Percentiles rank a stretch among this genome's conserved stretches.
Evolutionary conservation across 108 stramenopile species (phyloP).

Genomic region (Epipyxis sp.): DNA sequence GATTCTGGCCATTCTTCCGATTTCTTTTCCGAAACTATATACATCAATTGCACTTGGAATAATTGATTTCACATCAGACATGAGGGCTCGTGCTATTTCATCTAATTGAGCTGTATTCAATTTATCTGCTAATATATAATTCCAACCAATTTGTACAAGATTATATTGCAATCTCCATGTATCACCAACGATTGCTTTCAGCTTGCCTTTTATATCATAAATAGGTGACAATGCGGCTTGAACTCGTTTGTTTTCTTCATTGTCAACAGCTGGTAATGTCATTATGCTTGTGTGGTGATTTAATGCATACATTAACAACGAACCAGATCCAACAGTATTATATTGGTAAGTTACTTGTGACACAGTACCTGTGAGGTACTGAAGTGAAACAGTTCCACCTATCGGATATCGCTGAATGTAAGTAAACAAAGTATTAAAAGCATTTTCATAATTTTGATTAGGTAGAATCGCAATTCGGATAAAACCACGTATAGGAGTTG

Average conservation of each 20-base stretch:
- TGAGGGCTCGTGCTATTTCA: background rate
- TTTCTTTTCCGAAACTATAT: constrained; percentile 36
- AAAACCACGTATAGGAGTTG: background rate
- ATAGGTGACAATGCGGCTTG: background rate
- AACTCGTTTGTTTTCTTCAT: background rate
- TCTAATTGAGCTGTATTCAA: constrained; percentile 4
- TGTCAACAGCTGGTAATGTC: background rate
- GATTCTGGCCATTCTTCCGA: constrained; percentile 40
- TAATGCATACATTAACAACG: constrained; percentile 22
- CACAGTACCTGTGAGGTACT: background rate
- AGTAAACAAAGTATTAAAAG: constrained; percentile 7
- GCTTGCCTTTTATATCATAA: background rate
- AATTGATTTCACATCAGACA: background rate
- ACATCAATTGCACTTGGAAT: background rate
- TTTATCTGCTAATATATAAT: background rate
- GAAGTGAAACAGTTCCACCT: background rate
- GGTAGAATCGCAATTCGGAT: constrained; percentile 20
- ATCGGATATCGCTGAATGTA: constrained; percentile 3
- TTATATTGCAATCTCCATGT: background rate
- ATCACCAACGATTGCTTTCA: constrained; percentile 17
- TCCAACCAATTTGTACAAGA: background rate
- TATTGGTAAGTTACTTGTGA: constrained; percentile 2
- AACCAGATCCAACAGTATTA: background rate
- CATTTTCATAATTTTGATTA: constrained; percentile 7
- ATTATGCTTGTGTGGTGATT: background rate